Base-by-base conservation (phyloP, 2,329 filamentous ascomycete genomes). In the Malbranchea cinnamomea region DNA sequence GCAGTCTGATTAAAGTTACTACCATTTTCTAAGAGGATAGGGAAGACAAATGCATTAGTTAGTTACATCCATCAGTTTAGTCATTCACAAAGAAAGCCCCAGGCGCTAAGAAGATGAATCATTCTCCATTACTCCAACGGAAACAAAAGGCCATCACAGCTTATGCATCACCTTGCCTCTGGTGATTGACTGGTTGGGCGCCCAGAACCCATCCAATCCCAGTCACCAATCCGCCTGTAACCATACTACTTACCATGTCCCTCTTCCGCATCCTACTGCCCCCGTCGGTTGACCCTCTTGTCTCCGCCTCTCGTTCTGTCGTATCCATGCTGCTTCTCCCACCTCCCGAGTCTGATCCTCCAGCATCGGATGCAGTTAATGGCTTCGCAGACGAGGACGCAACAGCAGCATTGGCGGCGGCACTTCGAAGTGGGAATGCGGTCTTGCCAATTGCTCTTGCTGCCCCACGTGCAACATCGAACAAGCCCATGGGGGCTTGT, bases 161-260 rank as follows among this genome's bases (percentile, higher is more conserved):
- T 25, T 22, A 21, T 29, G 27, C 23, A 38, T 49, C 36, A n/a
- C n/a, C n/a, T n/a, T n/a, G n/a, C n/a, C n/a, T n/a, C n/a, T n/a
- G n/a, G n/a, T 45, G 46, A 44, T 54, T 50, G 26, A 58, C 52
- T 9, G 59, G 57, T 35, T 61, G 57, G 31, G 58, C 60, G 48
- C 72, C 72, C 32, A 77, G 47, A 33, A 76, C 67, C 72, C 72
- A 77, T 6, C 72, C 72, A 43, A 77, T 56, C 6, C 72, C 72
- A 46, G 62, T 71, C 5, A 68, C 69, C 44, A 76, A 48, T 5
- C 68, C 69, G 2, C 68, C 70, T 8, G 67, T 73, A 4, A 74
- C 71, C 49, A 71, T 71, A 52, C 63, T 74, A 35, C 70, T 70
- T 27, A 76, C 68, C 54, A 74, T 50, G 46, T 66, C 62, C 35